Evolutionary conservation across 768 basidiomycete genomes (phyloP).

Genomic region (Lactarius vividus): DNA sequence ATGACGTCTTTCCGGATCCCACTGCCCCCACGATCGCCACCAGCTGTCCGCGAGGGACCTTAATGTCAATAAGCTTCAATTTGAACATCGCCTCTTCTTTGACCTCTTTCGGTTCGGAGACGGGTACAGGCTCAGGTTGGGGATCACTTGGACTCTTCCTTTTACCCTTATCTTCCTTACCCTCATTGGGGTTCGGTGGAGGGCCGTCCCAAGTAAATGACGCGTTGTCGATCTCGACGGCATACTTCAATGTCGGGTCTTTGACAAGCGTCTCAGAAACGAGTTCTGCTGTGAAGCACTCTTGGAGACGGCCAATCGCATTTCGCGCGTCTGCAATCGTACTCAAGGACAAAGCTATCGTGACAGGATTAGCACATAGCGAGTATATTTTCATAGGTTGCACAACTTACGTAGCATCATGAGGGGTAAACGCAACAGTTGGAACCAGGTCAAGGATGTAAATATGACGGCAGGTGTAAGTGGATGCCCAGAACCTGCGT

Average conservation of each 20-base stretch:
- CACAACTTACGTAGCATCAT: conserved; percentile 57
- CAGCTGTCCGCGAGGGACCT: conserved; percentile 72
- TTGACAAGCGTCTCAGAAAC: conserved; percentile 55
- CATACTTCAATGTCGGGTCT: conserved; percentile 54
- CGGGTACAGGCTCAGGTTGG: conserved; percentile 14
- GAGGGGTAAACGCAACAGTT: conserved; percentile 74
- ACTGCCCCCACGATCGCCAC: conserved; percentile 82
- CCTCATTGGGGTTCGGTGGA: conserved; percentile 47
- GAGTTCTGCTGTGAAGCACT: conserved; percentile 82
- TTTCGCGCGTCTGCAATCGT: conserved; percentile 83
- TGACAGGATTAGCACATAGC: neutral
- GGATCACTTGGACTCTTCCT: conserved; percentile 11
- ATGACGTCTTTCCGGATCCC: conserved; percentile 65
- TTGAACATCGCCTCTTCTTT: conserved; percentile 51
- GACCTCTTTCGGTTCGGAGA: conserved; percentile 32
- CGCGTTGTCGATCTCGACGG: conserved; percentile 63
- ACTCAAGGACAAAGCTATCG: conserved; percentile 61
- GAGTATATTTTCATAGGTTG: neutral
- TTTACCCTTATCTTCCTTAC: conserved; percentile 29
- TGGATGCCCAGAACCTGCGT: conserved; percentile 66
- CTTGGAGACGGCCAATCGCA: conserved; percentile 71
- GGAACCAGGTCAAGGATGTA: conserved; percentile 82
- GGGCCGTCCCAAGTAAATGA: conserved; percentile 88
- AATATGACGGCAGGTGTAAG: conserved; percentile 75
- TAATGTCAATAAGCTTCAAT: conserved; percentile 59